Percentiles rank a stretch among this genome's conserved stretches.
phyloP scores from a whole-genome alignment of 148 eudicot species.

The Mesembryanthemum crystallinum region DNA sequence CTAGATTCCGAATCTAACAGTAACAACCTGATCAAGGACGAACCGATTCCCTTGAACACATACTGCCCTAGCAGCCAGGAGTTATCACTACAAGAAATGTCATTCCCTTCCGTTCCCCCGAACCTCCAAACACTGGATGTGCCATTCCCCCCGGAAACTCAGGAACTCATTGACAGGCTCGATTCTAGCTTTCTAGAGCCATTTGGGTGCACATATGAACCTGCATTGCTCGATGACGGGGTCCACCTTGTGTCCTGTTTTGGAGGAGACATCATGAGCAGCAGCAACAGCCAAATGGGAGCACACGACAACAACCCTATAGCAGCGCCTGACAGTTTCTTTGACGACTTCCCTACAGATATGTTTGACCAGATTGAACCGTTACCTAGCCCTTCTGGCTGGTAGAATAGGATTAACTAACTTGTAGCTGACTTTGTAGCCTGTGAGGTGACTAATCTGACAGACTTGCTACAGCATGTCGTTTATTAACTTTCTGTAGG shows the following conservation, averaged over 20 bases:
- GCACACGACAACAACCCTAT: conserved; percentile 28
- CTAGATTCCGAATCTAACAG: conserved; percentile 8
- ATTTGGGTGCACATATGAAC: conserved; percentile 29
- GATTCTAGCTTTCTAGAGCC: conserved; percentile 38
- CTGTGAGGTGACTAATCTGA: conserved; percentile 3
- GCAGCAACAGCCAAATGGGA: neutral
- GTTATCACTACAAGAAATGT: conserved; percentile 3
- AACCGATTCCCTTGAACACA: neutral
- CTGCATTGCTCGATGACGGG: conserved; percentile 22
- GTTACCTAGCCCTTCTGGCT: conserved; percentile 60
- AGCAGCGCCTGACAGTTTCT: conserved; percentile 46
- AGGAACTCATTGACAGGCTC: conserved; percentile 31
- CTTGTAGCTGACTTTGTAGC: neutral
- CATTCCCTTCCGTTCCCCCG: conserved; percentile 16
- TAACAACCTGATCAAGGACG: neutral
- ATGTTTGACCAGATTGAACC: conserved; percentile 68
- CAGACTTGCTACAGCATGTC: conserved; percentile 8
- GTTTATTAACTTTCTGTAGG: neutral
- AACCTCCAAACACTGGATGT: conserved; percentile 16
- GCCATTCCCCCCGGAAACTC: conserved; percentile 24
- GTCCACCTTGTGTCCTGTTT: conserved; percentile 29
- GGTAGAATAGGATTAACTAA: conserved; percentile 32
- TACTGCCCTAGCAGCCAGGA: neutral
- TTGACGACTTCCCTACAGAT: conserved; percentile 75
- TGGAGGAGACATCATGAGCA: conserved; percentile 17